phyloP scores from a whole-genome alignment of 2,329 filamentous ascomycete species.

The Xylariaceae sp. region DNA sequence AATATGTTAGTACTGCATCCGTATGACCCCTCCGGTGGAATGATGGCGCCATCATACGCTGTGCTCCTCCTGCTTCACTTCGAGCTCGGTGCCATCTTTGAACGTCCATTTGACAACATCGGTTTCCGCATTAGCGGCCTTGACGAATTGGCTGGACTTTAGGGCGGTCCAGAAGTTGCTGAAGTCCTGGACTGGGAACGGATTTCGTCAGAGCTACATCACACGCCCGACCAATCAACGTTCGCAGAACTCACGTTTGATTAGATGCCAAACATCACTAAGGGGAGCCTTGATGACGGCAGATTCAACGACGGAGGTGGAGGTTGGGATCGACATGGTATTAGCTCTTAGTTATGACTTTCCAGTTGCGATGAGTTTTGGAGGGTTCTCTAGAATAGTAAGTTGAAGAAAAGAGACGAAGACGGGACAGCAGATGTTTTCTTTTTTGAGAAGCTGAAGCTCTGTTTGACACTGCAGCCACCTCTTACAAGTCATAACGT shows the following conservation, averaged over 20 bases:
- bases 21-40: neutral
- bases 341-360: conserved; percentile 6
- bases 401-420: neutral
- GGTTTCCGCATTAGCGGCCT: conserved; percentile 64
- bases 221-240: neutral
- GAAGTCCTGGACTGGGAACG: conserved; percentile 60
- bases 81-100: conserved; percentile 67
- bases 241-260: conserved; percentile 56
- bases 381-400: neutral
- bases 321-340: conserved; percentile 61
- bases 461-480: conserved; percentile 25
- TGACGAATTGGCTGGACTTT: conserved; percentile 63
- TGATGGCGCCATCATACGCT: conserved; percentile 50
- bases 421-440: neutral
- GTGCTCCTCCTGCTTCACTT: conserved; percentile 78
- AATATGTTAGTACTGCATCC: conserved; percentile 3
- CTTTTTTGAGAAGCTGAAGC: conserved; percentile 1
- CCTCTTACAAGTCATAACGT: conserved; percentile 28
- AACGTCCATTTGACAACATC: conserved; percentile 72
- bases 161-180: conserved; percentile 68
- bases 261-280: conserved; percentile 70
- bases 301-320: conserved; percentile 67
- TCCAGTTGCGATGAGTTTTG: neutral
- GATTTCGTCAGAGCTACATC: conserved; percentile 2
- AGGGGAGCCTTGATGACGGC: conserved; percentile 70